Base-by-base conservation (phyloP, 192 early-diverging fungal species). In the Coemansia sp. region DNA sequence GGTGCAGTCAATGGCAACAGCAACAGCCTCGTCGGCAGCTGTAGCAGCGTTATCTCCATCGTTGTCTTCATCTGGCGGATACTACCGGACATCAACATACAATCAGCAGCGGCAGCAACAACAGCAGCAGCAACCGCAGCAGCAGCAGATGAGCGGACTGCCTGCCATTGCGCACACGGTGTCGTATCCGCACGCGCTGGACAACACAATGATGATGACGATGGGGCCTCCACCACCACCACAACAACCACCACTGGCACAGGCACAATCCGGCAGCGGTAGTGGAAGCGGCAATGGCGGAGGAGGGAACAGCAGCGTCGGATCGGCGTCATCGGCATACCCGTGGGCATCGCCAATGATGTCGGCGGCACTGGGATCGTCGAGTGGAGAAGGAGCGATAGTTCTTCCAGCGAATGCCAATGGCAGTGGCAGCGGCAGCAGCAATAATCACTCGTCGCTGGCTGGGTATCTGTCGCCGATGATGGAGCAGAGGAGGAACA, bases 391-490 rank as follows among this genome's bases (percentile, higher is more conserved):
- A 26, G 26, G 26, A 26, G 26, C 1, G 26, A 3, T 26, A 26
- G 1, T 26, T 0, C 26, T 26, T 8, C 57, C 57, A 15, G 13
- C 38, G 10, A 18, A 10, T 16, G n/a, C 16, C 5, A 15, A 59
- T 15, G 39, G 39, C n/a, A 62, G n/a, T 7, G 10, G 18, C 21
- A 45, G 32, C 61, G 45, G 15, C 44, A 18, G 10, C 2, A 9
- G 42, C n/a, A 47, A 47, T 48, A 18, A 59, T 16, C 13, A 39
- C 6, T 59, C 57, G 13, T 59, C 57, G 9, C 26, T 59, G 9
- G 57, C 16, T 41, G 57, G 57, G 39, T 59, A 59, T 23, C 12
- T 59, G 57, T 59, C 57, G n/a, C 57, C 57, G 39, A 56, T 56
- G 21, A 0, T 56, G 54, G 54, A 23, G 6, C 54, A 56, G 37